Evolutionary conservation across 108 stramenopile genomes (phyloP).

Genomic region (Cyclotella cryptica): DNA sequence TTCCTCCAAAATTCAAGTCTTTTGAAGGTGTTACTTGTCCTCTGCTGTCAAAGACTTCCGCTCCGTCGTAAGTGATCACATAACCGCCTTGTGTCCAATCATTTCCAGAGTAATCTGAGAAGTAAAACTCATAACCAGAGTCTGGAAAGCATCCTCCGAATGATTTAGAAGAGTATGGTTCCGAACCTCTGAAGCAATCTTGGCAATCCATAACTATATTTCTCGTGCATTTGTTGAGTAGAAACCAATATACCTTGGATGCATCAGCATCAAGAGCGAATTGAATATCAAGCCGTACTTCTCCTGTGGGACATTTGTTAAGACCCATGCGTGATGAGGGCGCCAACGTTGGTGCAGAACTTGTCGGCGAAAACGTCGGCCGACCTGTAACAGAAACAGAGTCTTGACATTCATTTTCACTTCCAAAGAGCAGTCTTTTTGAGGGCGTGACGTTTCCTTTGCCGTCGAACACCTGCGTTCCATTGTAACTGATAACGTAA

Average conservation of each 20-base stretch:
- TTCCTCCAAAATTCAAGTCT: neutral
- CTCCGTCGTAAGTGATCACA: neutral
- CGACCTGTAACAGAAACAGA: neutral
- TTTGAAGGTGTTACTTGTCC: slow-evolving; percentile 8
- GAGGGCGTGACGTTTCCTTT: neutral
- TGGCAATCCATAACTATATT: neutral
- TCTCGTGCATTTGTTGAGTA: neutral
- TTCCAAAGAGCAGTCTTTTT: neutral
- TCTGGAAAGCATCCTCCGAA: slow-evolving; percentile 1
- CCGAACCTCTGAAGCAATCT: neutral
- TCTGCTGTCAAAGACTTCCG: slow-evolving; percentile 1
- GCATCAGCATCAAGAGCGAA: slow-evolving; percentile 6
- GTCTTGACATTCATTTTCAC: neutral
- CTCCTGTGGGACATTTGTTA: neutral
- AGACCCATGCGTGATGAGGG: neutral
- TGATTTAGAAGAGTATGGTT: slow-evolving; percentile 3
- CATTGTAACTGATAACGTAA: neutral
- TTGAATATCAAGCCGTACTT: neutral
- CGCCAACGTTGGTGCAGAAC: neutral
- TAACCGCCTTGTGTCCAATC: slow-evolving; percentile 15
- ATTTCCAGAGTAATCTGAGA: slow-evolving; percentile 9
- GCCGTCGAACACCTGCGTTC: neutral
- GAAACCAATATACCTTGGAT: slow-evolving; percentile 7
- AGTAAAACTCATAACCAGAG: neutral
- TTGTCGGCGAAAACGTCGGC: neutral